Base-by-base conservation (phyloP, 306 rosid genomes). In the Luffa acutangula region DNA sequence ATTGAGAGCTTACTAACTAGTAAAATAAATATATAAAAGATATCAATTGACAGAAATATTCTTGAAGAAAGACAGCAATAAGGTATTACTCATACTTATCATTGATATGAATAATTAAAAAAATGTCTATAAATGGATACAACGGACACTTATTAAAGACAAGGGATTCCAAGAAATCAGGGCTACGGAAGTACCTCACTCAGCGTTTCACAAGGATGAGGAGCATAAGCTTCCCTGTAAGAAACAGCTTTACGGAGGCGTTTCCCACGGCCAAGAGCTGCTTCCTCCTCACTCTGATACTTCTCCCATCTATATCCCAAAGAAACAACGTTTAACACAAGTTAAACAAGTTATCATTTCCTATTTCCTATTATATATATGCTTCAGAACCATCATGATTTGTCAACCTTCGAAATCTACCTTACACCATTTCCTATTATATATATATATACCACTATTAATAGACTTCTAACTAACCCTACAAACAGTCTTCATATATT, bases 221-320 rank as follows among this genome's bases (percentile, higher is more conserved):
- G 85, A 80, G 96, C 98, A 84, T 90, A 96, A 75, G 82, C 96
- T 87, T 96, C 99, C 85, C 99, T 87, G 45, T 96, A 96, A 33
- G 99, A 96, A 78, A 96, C 96, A 72, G 98, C 97, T 90, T 96
- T 96, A 64, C 99, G 89, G 84, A 76, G 91, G 67, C 99, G 96
- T 88, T 96, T 96, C 82, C 99, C 99, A 34, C 99, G 94, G 78
- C 99, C 99, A 88, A 93, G 99, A 66, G 82, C 89, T 71, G 99
- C 99, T 89, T 90, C 98, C 88, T 93, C 99, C 85, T 96, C 99
- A 80, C 85, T 93, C 85, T 96, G 99, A 84, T 93, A 96, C 87
- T 86, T 91, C 89, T 91, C 97, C 99, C 99, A 96, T 81, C 99
- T 96, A 83, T 60, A 85, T 81, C 80, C 88, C 83, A 85, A 70